These are phyloP conservation scores for Sordariomycetes sp. DNA, from an alignment of 2,329 filamentous ascomycete species.

Conservation along the genomic window DNA sequence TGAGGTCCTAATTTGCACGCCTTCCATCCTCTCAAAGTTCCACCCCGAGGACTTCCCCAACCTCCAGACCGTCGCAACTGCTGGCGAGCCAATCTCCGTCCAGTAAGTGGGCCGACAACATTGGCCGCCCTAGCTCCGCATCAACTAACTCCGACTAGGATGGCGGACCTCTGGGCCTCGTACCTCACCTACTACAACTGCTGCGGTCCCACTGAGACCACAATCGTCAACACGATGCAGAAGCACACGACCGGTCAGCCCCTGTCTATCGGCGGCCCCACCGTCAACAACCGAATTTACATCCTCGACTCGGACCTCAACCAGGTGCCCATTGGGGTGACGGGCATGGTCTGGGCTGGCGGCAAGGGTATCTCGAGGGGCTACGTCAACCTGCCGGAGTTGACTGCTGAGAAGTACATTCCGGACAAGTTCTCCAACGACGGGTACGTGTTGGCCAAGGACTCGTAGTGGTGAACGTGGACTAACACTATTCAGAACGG, in stretches of 20 bases:
- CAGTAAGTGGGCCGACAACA: slow-evolving; percentile 16
- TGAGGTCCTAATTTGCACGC: slow-evolving; percentile 40
- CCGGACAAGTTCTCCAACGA: slow-evolving; percentile 27
- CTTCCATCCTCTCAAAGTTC: slow-evolving; percentile 38
- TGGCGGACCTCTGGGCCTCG: slow-evolving; percentile 43
- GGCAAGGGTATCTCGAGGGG: slow-evolving; percentile 40
- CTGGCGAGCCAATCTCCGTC: slow-evolving; percentile 38
- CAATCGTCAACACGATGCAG: slow-evolving; percentile 44
- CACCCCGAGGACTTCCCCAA: slow-evolving; percentile 30
- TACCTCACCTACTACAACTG: slow-evolving; percentile 38
- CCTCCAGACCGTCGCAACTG: slow-evolving; percentile 37
- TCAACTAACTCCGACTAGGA: slow-evolving; percentile 10
- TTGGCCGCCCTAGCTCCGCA: not conserved
- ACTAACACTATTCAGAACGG: slow-evolving; percentile 15
- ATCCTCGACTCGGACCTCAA: slow-evolving; percentile 29
- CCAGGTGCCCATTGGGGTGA: slow-evolving; percentile 29
- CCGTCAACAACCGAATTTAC: slow-evolving; percentile 43
- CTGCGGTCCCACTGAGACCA: slow-evolving; percentile 47
- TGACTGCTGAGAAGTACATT: slow-evolving; percentile 35
- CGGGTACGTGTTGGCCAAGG: slow-evolving; percentile 3
- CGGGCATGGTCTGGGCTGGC: slow-evolving; percentile 43
- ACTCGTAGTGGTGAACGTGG: slow-evolving; percentile 1
- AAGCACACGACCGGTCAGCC: slow-evolving; percentile 28
- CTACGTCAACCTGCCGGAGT: slow-evolving; percentile 37
- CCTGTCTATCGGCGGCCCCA: slow-evolving; percentile 39